Conservation (phyloP, 164 flowering plant species). For the Houttuynia cordata region DNA sequence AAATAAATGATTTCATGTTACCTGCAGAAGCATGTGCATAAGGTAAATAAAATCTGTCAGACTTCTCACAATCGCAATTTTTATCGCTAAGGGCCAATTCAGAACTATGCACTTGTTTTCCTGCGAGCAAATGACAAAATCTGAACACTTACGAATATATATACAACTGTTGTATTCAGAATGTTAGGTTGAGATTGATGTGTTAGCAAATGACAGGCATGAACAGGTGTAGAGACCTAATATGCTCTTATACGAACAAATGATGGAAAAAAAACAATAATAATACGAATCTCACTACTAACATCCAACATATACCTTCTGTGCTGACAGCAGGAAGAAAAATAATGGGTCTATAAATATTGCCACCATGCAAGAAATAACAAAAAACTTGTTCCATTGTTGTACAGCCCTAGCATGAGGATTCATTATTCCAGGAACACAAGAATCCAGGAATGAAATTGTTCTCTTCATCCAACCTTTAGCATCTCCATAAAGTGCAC, state of each 20-base stretch:
- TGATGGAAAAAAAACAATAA: slow-evolving; percentile 9
- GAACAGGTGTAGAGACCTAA: background rate
- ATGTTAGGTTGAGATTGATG: background rate
- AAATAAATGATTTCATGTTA: slow-evolving; percentile 5
- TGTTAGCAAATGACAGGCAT: background rate
- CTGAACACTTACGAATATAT: too few species aligned
- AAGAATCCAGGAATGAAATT: slow-evolving; percentile 22
- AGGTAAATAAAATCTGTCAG: slow-evolving; percentile 60
- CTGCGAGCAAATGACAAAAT: slow-evolving; percentile 21
- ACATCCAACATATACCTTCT: slow-evolving; percentile 21
- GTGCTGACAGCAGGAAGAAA: slow-evolving; percentile 55
- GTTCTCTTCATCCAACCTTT: slow-evolving; percentile 68
- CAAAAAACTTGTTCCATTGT: slow-evolving; percentile 79
- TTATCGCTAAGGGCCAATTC: slow-evolving; percentile 35
- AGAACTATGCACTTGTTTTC: slow-evolving; percentile 55
- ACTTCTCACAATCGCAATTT: slow-evolving; percentile 59
- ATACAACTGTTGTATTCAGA: too few species aligned
- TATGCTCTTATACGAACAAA: too few species aligned
- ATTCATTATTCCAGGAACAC: slow-evolving; percentile 67
- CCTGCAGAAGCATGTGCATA: slow-evolving; percentile 85
- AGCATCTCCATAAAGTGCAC: slow-evolving; percentile 65
- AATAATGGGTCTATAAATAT: slow-evolving; percentile 80
- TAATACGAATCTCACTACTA: background rate
- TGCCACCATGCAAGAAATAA: slow-evolving; percentile 70
- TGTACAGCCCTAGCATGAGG: slow-evolving; percentile 76